Conservation (phyloP, 208 protist species). For the Trypanosomatidae sp. region DNA sequence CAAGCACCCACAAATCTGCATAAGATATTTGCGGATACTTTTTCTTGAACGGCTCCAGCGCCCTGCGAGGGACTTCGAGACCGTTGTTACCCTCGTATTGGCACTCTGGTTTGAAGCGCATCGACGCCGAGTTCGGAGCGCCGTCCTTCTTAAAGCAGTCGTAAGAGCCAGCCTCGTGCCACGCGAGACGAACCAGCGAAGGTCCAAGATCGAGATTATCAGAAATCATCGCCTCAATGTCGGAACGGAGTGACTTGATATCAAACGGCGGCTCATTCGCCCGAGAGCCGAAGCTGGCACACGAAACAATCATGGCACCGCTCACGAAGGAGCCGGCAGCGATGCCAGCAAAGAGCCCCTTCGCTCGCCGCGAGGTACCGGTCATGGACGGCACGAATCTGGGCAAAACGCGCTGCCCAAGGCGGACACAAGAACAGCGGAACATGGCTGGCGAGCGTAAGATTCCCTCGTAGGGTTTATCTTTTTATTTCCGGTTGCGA, state of each 20-base stretch:
- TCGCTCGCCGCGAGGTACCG: conserved; percentile 11
- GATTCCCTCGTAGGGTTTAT: neutral
- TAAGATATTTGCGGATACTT: conserved; percentile 91
- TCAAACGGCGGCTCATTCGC: conserved; percentile 57
- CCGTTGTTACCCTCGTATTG: conserved; percentile 84
- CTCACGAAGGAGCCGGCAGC: conserved; percentile 34
- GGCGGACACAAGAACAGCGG: conserved; percentile 28
- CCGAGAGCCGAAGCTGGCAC: conserved; percentile 9
- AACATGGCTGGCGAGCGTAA: conserved; percentile 25
- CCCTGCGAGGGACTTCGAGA: conserved; percentile 74
- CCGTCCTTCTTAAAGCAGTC: conserved; percentile 67
- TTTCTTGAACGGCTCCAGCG: conserved; percentile 88
- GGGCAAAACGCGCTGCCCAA: conserved; percentile 35
- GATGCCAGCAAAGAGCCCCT: conserved; percentile 27
- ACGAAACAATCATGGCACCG: conserved; percentile 45
- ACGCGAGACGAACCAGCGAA: conserved; percentile 73
- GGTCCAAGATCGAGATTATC: conserved; percentile 54
- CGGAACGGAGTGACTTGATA: conserved; percentile 36
- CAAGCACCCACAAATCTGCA: conserved; percentile 92
- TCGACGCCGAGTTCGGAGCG: conserved; percentile 66
- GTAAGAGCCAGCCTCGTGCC: conserved; percentile 75
- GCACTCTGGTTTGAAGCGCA: conserved; percentile 84
- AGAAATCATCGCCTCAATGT: conserved; percentile 59
- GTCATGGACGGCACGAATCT: conserved; percentile 12
- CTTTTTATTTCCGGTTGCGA: neutral